Percentiles rank a stretch among this genome's conserved stretches.
Evolutionary conservation across 2,329 filamentous ascomycete species (phyloP).

Genomic region (Neonectria punicea): DNA sequence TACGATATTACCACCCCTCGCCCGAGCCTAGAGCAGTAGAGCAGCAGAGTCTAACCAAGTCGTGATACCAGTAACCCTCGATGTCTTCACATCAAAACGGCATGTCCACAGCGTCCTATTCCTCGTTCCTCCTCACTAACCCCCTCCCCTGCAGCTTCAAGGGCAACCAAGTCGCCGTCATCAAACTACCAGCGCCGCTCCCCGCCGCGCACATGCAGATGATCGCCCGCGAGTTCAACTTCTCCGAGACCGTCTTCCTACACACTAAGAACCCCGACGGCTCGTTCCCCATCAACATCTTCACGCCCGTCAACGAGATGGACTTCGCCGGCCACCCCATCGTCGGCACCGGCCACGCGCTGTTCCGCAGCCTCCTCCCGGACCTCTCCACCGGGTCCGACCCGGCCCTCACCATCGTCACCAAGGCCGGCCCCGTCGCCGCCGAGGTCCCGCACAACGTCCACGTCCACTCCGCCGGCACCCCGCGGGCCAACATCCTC

Average conservation of each 20-base stretch:
- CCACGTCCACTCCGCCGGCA: too few species aligned
- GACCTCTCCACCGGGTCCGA: not conserved
- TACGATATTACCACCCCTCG: not conserved
- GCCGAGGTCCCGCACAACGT: too few species aligned
- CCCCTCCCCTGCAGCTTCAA: slow-evolving; percentile 10
- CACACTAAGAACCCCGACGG: not conserved
- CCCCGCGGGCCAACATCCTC: too few species aligned
- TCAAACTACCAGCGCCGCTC: slow-evolving; percentile 11
- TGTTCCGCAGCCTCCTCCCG: slow-evolving; percentile 18
- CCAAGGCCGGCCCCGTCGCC: too few species aligned
- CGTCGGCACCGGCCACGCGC: slow-evolving; percentile 26
- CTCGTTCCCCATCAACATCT: slow-evolving; percentile 17
- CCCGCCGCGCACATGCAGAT: slow-evolving; percentile 16
- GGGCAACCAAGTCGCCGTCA: slow-evolving; percentile 29
- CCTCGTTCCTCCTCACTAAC: too few species aligned
- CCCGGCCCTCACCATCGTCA: not conserved
- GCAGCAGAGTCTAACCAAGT: not conserved
- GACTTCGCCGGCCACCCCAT: slow-evolving; percentile 30
- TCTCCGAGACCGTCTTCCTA: slow-evolving; percentile 27
- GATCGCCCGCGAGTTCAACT: slow-evolving; percentile 30
- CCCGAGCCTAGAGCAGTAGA: not conserved
- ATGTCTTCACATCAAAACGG: slow-evolving; percentile 18
- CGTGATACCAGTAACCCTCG: slow-evolving; percentile 4
- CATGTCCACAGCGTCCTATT: not conserved
- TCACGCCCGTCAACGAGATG: slow-evolving; percentile 31